A percentile compares a stretch with the other conserved stretches of the same genome.
Evolutionary conservation across 1,284 basidiomycete species (phyloP).

Genomic region (Microbotryum intermedium): DNA sequence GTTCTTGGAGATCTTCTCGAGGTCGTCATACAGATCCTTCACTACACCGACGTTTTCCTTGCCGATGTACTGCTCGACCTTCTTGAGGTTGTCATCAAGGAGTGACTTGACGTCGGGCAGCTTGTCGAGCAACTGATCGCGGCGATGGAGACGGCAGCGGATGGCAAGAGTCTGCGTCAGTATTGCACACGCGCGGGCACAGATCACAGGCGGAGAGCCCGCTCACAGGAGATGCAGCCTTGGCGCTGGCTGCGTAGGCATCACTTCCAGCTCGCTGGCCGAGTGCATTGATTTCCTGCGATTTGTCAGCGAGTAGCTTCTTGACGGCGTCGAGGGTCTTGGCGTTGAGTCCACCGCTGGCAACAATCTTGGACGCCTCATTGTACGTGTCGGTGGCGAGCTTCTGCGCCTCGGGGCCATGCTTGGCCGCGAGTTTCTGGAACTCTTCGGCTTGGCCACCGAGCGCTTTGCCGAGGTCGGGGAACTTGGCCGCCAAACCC

Average conservation of each 20-base stretch:
- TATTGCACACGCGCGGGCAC: neutral
- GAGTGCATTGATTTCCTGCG: conserved; percentile 25
- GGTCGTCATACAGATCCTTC: conserved; percentile 29
- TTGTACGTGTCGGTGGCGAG: conserved; percentile 28
- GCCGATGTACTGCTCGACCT: conserved; percentile 21
- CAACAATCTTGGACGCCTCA: conserved; percentile 20
- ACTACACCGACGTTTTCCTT: conserved; percentile 32
- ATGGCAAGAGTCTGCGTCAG: neutral
- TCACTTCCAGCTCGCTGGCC: conserved; percentile 29
- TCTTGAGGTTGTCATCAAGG: conserved; percentile 21
- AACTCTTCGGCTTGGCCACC: conserved; percentile 28
- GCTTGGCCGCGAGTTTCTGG: conserved; percentile 30
- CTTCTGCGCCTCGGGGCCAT: conserved; percentile 32
- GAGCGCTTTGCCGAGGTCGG: conserved; percentile 29
- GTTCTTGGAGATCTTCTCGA: conserved; percentile 33
- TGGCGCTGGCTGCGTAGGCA: conserved; percentile 26
- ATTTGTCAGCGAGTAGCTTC: conserved; percentile 28
- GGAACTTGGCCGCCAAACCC: conserved; percentile 29
- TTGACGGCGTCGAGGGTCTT: conserved; percentile 28
- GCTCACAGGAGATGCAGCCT: conserved; percentile 22
- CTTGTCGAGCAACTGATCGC: conserved; percentile 23
- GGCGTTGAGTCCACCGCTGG: conserved; percentile 30
- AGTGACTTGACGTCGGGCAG: conserved; percentile 32
- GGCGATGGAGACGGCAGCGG: too few relatives aligned
- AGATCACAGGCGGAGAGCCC: neutral